Base-by-base conservation (phyloP, 2,329 filamentous ascomycete genomes). In the Colletotrichum sp. region DNA sequence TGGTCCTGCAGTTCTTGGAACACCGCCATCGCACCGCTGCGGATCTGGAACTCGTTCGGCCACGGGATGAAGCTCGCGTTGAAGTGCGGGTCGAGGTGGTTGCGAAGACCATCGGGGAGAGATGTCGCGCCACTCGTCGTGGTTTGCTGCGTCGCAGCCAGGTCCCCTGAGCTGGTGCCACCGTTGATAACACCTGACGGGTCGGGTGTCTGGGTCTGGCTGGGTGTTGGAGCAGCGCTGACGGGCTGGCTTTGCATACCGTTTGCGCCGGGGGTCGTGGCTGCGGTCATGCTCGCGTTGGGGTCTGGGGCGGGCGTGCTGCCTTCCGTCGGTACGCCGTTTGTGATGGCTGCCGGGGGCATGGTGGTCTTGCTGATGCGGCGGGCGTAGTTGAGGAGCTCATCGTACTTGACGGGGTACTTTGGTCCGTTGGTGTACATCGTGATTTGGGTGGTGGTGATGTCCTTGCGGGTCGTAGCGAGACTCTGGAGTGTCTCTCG, bases 311-410 rank as follows among this genome's bases (percentile, higher is more conserved):
- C 75, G 3, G 66, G 69, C 4, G 69, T 69, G 36, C 52, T 69
- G 30, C 62, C 61, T 5, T 43, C 48, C 14, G 82, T 74, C 24
- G 82, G 79, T 24, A 85, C 71, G 26, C 84, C 82, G 77, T 88
- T 87, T 14, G 87, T 83, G 64, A 87, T 86, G 62, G 86, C 86
- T 1, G 91, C 91, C 0, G 93, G 93, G 0, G 95, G 94, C 14
- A 95, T 89, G 1, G 95, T 96, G 78, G 93, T 95, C 82, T 93
- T 94, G 82, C 93, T 94, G 81, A 97, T 97, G 77, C 93, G 92
- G 58, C 93, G 93, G 26, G 95, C 95, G 82, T 95, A 97, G 76
- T 88, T 89, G 26, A 97, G 91, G 0, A 97, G 90, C 78, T 96
- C 93, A 59, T 92, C 89, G 81, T 95, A 95, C 5, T 90, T 90